Evolutionary conservation across 192 early-diverging fungal species (phyloP), one percentile per base, ranked within the genome.

Genomic region (Coemansia sp.): DNA sequence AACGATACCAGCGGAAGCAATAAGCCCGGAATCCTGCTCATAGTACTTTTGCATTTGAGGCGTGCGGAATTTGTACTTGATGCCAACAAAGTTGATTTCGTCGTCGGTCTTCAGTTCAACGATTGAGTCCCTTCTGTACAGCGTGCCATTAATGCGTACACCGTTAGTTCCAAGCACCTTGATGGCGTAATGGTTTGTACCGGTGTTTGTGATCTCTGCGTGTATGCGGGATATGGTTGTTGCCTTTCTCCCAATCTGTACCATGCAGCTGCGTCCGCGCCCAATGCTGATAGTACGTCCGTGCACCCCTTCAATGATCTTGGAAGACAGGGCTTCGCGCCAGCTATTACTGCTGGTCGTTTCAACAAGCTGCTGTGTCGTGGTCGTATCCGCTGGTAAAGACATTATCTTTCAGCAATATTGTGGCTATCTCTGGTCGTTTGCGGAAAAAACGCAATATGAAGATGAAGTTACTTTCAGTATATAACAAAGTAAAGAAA

Each of bases 11-110:
- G 32, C 32, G 32, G 32, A 32, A 2, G 32, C 32, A 32, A 32
- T 32, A 32, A 32, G 32, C 32, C 32, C 32, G 32, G 32, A 32
- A 32, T 32, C 32, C 2, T 32, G 42, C 15, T 66, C 16, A 8
- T 9, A 2, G 47, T 6, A 22, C 41, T 32, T 39, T 22, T 41
- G 37, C 8, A 6, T 26, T 49, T 19, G 48, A 12, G 73, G 78
- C 11, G 46, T 60, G 26, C 76, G 68, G 71, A 85, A 85, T 49
- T 46, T 46, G 74, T 70, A 85, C 51, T 63, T 65, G 59, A 82
- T 68, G 22, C 84, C 84, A 8, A 85, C 79, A 77, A 85, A 85
- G 63, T 82, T 80, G 45, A 85, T 54, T 58, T 76, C 67, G 52
- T 81, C 76, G 60, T 66, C 69, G 54, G 51, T 51, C 41, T 16